Evolutionary conservation across 768 basidiomycete genomes (phyloP), one percentile per base, ranked within the genome.

Genomic region (Lactifluus volemus): DNA sequence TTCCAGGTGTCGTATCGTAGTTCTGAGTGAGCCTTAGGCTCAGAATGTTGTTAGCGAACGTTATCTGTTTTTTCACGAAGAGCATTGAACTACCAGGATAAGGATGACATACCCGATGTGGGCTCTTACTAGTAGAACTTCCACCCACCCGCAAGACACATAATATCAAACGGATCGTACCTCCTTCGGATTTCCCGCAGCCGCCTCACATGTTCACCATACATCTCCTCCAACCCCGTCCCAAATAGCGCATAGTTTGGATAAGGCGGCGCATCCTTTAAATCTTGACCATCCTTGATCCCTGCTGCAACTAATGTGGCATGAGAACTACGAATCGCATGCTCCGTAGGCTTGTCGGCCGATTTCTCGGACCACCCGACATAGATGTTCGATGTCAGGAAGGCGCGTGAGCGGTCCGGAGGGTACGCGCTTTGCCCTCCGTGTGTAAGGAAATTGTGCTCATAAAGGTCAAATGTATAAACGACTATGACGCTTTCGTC

Each of bases 361-460:
- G 69, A 41, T 17, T 74, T 67, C 19, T 68, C 50, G 2, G 57
- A 53, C 81, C 83, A 85, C 1, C 75, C 76, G 57, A 73, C 81
- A 66, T 67, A 68, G 49, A 73, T 32, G 32, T 30, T 55, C 5
- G 59, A 45, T 7, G 61, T 57, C 9, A 48, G n/a, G 19, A 63
- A 14, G 19, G 42, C 14, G 3, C 19, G 64, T n/a, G 58, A 65
- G 21, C 65, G 65, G 30, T 62, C 29, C 4, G 65, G 65, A 8
- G 65, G 65, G 41, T 65, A 67, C 2, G 65, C 65, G 3, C 63
- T 65, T 21, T 53, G 56, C 6, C 12, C 48, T 32, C 64, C 57
- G 15, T 67, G 64, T 1, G 60, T 52, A 54, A 67, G 61, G 6
- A 57, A 25, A 21, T 39, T 48, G 3, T 45, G 17, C 12, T 54